Evolutionary conservation across 352 stramenopile genomes (phyloP).

Genomic region (Chrysophaeum taylorii): DNA sequence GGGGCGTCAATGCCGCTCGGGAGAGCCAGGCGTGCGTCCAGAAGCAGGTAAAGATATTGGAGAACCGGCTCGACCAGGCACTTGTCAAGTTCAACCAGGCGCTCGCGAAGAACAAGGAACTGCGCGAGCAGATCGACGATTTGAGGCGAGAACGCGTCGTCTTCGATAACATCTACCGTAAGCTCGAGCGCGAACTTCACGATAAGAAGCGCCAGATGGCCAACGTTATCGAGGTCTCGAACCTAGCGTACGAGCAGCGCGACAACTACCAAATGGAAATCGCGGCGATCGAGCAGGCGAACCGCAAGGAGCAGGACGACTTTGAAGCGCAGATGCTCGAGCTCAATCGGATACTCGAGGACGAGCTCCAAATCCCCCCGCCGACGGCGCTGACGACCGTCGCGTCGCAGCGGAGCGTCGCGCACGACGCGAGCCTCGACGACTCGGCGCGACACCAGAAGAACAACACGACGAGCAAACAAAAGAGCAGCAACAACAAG

Average conservation of each 20-base stretch:
- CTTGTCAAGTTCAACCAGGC: conserved; percentile 92
- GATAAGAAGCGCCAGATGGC: conserved; percentile 91
- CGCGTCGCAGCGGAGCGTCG: conserved; percentile 23
- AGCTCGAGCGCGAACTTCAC: conserved; percentile 69
- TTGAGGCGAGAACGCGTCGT: conserved; percentile 77
- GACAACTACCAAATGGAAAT: conserved; percentile 83
- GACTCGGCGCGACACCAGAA: background rate
- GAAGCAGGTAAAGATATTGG: conserved; percentile 90
- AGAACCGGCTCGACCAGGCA: conserved; percentile 90
- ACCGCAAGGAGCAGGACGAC: conserved; percentile 61
- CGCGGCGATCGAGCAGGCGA: conserved; percentile 75
- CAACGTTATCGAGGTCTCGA: conserved; percentile 82
- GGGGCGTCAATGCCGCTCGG: conserved; percentile 81
- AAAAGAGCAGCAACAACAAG: conserved; percentile 26
- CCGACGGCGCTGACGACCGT: conserved; percentile 21
- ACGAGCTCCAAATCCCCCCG: conserved; percentile 39
- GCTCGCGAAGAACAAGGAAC: conserved; percentile 74
- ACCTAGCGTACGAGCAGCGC: conserved; percentile 84
- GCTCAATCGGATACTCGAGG: conserved; percentile 42
- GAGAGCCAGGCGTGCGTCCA: conserved; percentile 87
- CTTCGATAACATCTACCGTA: conserved; percentile 85
- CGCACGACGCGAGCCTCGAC: conserved; percentile 25
- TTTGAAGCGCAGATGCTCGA: conserved; percentile 53
- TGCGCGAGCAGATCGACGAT: conserved; percentile 83
- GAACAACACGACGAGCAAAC: background rate